Evolutionary conservation across 371 early-diverging fungal genomes (phyloP), one percentile per base, ranked within the genome.

Genomic region (Blakeslea trispora): DNA sequence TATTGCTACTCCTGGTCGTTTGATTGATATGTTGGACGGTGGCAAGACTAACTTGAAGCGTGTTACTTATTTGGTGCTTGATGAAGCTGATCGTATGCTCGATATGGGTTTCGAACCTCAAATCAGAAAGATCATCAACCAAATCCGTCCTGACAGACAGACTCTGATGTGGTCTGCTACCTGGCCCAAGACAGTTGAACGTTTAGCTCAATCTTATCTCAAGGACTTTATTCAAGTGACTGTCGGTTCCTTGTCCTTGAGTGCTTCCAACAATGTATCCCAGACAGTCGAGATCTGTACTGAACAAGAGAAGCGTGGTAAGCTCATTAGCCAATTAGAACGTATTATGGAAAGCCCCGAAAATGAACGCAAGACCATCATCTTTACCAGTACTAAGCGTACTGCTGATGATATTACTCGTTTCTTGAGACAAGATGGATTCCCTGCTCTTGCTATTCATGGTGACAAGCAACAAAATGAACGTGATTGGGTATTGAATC

Each of bases 101-200:
- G 99, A 99, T 77, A 98, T 99, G 99, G 99, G 99, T 68, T 99
- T 99, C 75, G 99, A 99, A 81, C 99, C 99, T 45, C 99, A 99
- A 81, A 92, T 99, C 64, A 91, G 97, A 69, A 95, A 94, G 72
- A 99, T 99, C 69, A 95, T 99, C 28, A 95, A 96, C 51, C 96
- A 98, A 75, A 98, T 99, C 66, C 92, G 99, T 19, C 97, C 96
- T 48, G 96, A 99, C 62, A 81, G 99, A 66, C 99, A 99, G 77
- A 99, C 99, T 15, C 89, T 99, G 39, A 98, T 99, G 99, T 99
- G 99, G 98, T 93, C 94, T 76, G 99, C 99, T 8, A 99, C 99
- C 8, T 99, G 99, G 99, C 99, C 99, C 53, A 96, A 93, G 83
- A 94, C 95, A 61, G 99, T 99, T 9, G 89, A 95, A 65, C 79